phyloP scores from a whole-genome alignment of 257 asterid genomes.

The Salvia hispanica region DNA sequence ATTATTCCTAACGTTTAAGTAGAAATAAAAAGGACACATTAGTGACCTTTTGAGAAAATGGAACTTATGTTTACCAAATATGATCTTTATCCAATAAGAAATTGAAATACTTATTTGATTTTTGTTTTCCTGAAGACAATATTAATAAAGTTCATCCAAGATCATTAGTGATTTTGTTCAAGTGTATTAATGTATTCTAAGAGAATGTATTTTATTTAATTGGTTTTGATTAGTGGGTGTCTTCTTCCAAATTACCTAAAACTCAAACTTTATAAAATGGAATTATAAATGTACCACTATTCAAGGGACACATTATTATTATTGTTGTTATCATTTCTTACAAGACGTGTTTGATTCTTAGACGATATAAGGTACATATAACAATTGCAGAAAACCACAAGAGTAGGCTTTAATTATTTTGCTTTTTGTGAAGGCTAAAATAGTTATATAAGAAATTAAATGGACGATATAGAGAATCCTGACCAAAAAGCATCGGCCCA shows the following conservation, averaged over 20 bases:
- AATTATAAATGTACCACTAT: conserved; percentile 18
- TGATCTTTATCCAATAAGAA: not conserved
- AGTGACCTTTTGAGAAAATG: not conserved
- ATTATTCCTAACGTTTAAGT: not conserved
- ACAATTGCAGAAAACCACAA: too few relatives aligned
- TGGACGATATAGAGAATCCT: too few relatives aligned
- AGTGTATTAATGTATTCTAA: not conserved
- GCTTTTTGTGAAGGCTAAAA: too few relatives aligned
- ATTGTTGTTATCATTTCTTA: too few relatives aligned
- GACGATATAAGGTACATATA: too few relatives aligned
- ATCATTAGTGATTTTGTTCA: too few relatives aligned
- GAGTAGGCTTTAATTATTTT: too few relatives aligned
- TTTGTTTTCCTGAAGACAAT: too few relatives aligned
- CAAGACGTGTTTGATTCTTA: conserved; percentile 6
- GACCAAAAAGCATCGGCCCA: conserved; percentile 27
- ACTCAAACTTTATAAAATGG: not conserved
- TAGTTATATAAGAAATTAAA: too few relatives aligned
- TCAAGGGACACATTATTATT: not conserved
- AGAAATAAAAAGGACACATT: not conserved
- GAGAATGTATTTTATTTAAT: not conserved
- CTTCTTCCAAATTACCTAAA: not conserved
- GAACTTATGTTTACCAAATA: not conserved
- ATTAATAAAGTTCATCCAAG: not conserved
- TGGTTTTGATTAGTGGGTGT: not conserved
- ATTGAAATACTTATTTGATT: not conserved